Base-by-base conservation (phyloP, 2,329 filamentous ascomycete species). In the Atkinsonella texensis region DNA sequence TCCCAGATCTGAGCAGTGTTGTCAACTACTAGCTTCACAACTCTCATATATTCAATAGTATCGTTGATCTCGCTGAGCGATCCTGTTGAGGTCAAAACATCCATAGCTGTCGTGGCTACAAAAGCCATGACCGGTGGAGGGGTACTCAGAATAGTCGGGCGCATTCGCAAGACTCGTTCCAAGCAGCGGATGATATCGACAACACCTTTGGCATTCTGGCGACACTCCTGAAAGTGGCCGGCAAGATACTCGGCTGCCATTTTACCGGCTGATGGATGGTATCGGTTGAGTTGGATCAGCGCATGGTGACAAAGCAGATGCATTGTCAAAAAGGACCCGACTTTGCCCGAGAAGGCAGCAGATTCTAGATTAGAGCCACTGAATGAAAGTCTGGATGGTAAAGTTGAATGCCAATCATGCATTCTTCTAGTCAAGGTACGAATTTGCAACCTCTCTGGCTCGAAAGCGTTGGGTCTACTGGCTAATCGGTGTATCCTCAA, bases 221-320 rank as follows among this genome's bases (percentile, higher is more conserved):
- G 68, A 28, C 77, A 74, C 13, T 69, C 64, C 40, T 70, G 67
- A 5, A 78, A 68, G 54, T 78, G 73, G 23, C 73, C 70, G 2
- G 63, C 58, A 12, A 75, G 62, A 32, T 68, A 60, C 2, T 72
- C 67, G 0, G 65, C 56, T 3, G 68, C 66, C 3, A 79, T 63
- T 35, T 65, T 66, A 11, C 53, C 56, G 6, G 57, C 59, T 12
- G 69, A 66, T 10, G 72, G 70, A 12, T 74, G 73, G 58, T 84
- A 77, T 40, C 85, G 76, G 58, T 84, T 83, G 32, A 87, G 70
- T 56, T 81, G 81, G 65, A 86, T 76, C 58, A 80, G 66, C 0
- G 80, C 74, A 46, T 79, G 75, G 61, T 84, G 76, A 62, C 84
- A 84, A n/a, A 86, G 68, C 31, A 84, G 69, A 62, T 87, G 83